These are phyloP conservation scores for Conticribra guillardii DNA, from an alignment of 108 stramenopile species.

Conservation along the genomic window DNA sequence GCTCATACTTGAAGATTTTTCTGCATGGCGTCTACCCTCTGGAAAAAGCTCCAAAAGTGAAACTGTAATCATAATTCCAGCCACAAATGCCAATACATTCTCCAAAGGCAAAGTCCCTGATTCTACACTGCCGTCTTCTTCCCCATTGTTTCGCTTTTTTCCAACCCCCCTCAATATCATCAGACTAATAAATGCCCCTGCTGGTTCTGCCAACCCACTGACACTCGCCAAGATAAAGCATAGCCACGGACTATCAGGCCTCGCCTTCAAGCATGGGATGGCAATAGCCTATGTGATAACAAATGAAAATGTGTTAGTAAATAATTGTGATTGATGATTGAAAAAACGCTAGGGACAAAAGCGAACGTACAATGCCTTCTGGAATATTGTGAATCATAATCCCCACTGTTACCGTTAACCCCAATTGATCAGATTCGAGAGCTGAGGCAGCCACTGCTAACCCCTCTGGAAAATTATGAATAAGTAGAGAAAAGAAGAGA, in stretches of 20 bases:
- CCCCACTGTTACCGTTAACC: conserved; percentile 74
- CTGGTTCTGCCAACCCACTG: conserved; percentile 78
- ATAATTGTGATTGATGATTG: neutral
- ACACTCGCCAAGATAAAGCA: conserved; percentile 74
- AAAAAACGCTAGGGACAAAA: too few species aligned
- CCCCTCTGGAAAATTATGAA: conserved; percentile 88
- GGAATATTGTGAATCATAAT: conserved; percentile 89
- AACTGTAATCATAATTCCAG: conserved; percentile 87
- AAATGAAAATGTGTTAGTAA: neutral
- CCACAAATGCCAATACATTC: conserved; percentile 83
- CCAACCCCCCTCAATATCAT: conserved; percentile 35
- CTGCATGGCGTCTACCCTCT: conserved; percentile 59
- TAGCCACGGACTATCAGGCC: conserved; percentile 76
- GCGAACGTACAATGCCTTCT: conserved; percentile 73
- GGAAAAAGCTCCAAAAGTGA: conserved; percentile 80
- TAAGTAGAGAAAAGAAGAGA: conserved; percentile 67
- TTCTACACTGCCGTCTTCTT: conserved; percentile 18
- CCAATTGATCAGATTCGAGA: conserved; percentile 69
- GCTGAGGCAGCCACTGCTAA: conserved; percentile 77
- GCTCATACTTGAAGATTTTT: conserved; percentile 18
- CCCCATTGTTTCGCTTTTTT: conserved; percentile 4
- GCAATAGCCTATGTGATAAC: conserved; percentile 61
- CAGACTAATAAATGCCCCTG: conserved; percentile 73
- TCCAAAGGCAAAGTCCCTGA: conserved; percentile 42
- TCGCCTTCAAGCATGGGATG: conserved; percentile 79